A percentile compares a stretch with the other conserved stretches of the same genome.
phyloP scores from a whole-genome alignment of 768 basidiomycete genomes.

The Suillus weaverae region DNA sequence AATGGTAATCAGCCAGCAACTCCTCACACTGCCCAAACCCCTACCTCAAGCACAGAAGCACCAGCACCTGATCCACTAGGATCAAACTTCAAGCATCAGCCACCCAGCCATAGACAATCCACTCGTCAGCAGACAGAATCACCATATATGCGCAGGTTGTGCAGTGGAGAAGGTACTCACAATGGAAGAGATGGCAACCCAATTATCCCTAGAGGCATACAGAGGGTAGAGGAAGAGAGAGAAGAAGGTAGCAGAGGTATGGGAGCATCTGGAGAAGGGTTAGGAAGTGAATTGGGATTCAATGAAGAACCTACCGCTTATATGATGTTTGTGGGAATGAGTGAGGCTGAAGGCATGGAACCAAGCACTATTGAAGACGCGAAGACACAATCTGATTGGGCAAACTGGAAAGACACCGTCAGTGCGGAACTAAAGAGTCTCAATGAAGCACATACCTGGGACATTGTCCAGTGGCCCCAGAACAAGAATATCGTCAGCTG shows the following conservation, averaged over 20 bases:
- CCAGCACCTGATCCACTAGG: too few relatives aligned
- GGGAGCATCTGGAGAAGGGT: neutral
- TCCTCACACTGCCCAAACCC: too few relatives aligned
- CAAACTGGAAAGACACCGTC: neutral
- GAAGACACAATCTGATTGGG: neutral
- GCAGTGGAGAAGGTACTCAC: neutral
- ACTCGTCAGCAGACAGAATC: neutral
- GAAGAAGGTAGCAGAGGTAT: constrained; percentile 1
- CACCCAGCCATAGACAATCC: too few relatives aligned
- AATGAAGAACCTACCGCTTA: constrained; percentile 1
- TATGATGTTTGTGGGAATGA: neutral
- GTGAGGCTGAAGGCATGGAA: neutral
- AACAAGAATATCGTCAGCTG: too few relatives aligned
- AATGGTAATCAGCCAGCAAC: too few relatives aligned
- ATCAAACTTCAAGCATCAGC: too few relatives aligned
- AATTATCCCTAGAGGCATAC: neutral
- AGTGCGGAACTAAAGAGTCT: neutral
- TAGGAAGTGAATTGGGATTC: too few relatives aligned
- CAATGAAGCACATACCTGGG: neutral
- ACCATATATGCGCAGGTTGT: neutral
- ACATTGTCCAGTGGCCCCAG: too few relatives aligned
- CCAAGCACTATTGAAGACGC: neutral
- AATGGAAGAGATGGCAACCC: neutral
- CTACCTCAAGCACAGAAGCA: too few relatives aligned
- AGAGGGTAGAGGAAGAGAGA: neutral